These are phyloP conservation scores for Helotiales sp. DNA, from an alignment of 2,329 filamentous ascomycete genomes.

Conservation along the genomic window DNA sequence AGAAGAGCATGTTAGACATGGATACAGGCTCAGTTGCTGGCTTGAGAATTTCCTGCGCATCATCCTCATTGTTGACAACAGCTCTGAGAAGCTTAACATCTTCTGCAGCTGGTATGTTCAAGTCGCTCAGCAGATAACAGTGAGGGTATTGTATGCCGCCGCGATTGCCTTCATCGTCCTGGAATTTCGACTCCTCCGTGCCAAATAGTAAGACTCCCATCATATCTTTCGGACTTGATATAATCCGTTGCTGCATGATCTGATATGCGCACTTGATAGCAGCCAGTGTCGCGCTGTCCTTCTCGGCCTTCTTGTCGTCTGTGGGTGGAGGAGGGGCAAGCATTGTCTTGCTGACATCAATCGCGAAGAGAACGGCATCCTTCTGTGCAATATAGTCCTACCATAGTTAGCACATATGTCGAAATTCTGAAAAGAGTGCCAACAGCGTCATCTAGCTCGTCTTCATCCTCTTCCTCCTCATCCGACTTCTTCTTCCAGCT, in stretches of 20 bases:
- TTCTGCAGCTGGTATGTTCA: conserved; percentile 82
- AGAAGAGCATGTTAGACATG: conserved; percentile 91
- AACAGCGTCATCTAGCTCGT: conserved; percentile 66
- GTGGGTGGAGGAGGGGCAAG: conserved; percentile 63
- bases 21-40: conserved; percentile 69
- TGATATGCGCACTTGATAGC: conserved; percentile 93
- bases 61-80: conserved; percentile 77
- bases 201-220: conserved; percentile 94
- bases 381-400: conserved; percentile 89
- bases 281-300: conserved; percentile 75
- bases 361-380: conserved; percentile 97
- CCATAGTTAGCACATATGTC: background rate
- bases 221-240: conserved; percentile 94
- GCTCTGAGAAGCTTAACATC: conserved; percentile 80
- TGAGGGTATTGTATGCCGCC: conserved; percentile 74
- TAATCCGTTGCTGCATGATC: conserved; percentile 97
- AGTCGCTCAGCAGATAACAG: conserved; percentile 86
- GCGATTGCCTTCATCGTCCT: conserved; percentile 59
- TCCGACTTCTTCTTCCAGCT: conserved; percentile 23
- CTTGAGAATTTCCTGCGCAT: conserved; percentile 65
- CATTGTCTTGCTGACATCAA: conserved; percentile 91
- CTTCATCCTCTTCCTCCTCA: conserved; percentile 68
- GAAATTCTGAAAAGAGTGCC: background rate
- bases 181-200: conserved; percentile 80
- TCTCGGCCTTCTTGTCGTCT: conserved; percentile 73